Conservation (phyloP, 192 early-diverging fungal genomes). For the Coemansia umbellata region DNA sequence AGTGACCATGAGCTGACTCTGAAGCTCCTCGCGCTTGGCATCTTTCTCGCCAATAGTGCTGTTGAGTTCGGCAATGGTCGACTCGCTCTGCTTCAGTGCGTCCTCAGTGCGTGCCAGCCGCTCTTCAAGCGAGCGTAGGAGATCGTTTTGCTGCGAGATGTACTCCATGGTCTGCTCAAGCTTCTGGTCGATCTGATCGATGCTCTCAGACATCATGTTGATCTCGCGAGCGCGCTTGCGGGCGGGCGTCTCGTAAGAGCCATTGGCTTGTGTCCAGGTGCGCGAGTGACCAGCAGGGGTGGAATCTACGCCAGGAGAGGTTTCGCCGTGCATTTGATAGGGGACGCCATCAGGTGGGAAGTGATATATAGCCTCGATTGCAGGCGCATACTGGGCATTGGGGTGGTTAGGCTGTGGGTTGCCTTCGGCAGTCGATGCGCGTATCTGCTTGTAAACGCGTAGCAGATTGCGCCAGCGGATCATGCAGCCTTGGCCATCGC, state of each 20-base stretch:
- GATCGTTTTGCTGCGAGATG: constrained; percentile 43
- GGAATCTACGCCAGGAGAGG: constrained; percentile 29
- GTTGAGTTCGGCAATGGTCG: constrained; percentile 38
- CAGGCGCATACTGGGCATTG: constrained; percentile 41
- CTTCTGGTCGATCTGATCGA: constrained; percentile 44
- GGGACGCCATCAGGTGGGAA: constrained; percentile 45
- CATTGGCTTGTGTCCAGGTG: constrained; percentile 51
- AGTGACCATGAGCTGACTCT: constrained; percentile 50
- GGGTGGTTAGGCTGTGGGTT: constrained; percentile 30
- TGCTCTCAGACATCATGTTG: constrained; percentile 30
- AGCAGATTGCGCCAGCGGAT: constrained; percentile 63
- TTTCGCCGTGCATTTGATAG: constrained; percentile 26
- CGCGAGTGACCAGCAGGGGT: constrained; percentile 20
- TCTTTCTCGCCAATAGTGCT: constrained; percentile 42
- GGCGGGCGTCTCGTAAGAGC: constrained; percentile 45
- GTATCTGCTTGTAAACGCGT: constrained; percentile 74
- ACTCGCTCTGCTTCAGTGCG: constrained; percentile 43
- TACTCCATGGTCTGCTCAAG: constrained; percentile 45
- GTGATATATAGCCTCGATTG: constrained; percentile 50
- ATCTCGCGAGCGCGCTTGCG: constrained; percentile 51
- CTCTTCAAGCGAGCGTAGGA: constrained; percentile 39
- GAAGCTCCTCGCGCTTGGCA: constrained; percentile 48
- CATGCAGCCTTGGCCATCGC: constrained; percentile 53
- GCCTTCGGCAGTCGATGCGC: constrained; percentile 59
- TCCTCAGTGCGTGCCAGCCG: constrained; percentile 45